phyloP scores from a whole-genome alignment of 495 filamentous ascomycete genomes.

The Hypoxylon rickii region DNA sequence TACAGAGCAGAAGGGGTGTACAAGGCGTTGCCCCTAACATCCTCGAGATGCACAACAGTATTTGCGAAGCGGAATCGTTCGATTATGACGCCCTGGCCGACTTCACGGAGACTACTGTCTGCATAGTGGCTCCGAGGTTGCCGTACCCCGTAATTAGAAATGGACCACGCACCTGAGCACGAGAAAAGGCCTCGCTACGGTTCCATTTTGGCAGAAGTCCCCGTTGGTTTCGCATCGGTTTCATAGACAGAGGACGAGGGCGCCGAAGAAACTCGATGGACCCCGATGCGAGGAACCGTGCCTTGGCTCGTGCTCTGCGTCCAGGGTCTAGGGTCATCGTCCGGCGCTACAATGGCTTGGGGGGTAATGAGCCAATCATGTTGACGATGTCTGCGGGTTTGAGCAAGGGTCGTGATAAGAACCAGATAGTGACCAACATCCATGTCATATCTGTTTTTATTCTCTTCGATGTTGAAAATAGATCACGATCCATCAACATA shows the following conservation, averaged over 20 bases:
- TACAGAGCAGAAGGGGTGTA: too few relatives aligned
- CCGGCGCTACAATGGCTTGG: too few relatives aligned
- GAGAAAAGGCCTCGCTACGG: too few relatives aligned
- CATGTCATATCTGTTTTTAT: too few relatives aligned
- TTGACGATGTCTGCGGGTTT: too few relatives aligned
- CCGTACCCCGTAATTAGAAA: constrained; percentile 19
- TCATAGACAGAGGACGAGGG: constrained; percentile 21
- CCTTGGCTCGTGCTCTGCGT: constrained; percentile 13
- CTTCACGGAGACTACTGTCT: constrained; percentile 4
- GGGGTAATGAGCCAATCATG: too few relatives aligned
- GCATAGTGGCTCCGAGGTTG: constrained; percentile 3
- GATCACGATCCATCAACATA: too few relatives aligned
- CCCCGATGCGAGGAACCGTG: constrained; percentile 1
- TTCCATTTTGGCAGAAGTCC: constrained; percentile 21
- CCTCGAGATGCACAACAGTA: constrained; percentile 6
- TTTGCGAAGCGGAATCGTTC: constrained; percentile 14
- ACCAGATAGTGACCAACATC: too few relatives aligned
- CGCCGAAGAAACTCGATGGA: constrained; percentile 1
- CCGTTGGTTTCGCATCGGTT: constrained; percentile 34
- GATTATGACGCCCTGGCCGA: constrained; percentile 35
- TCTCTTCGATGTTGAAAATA: too few relatives aligned
- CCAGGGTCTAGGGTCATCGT: constrained; percentile 1
- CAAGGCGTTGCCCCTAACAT: too few relatives aligned
- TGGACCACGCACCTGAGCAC: too few relatives aligned
- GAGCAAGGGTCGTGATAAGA: too few relatives aligned